Evolutionary conservation across 1,284 basidiomycete genomes (phyloP), one percentile per base, ranked within the genome.

Genomic region (Stygiomarasmius scandens): DNA sequence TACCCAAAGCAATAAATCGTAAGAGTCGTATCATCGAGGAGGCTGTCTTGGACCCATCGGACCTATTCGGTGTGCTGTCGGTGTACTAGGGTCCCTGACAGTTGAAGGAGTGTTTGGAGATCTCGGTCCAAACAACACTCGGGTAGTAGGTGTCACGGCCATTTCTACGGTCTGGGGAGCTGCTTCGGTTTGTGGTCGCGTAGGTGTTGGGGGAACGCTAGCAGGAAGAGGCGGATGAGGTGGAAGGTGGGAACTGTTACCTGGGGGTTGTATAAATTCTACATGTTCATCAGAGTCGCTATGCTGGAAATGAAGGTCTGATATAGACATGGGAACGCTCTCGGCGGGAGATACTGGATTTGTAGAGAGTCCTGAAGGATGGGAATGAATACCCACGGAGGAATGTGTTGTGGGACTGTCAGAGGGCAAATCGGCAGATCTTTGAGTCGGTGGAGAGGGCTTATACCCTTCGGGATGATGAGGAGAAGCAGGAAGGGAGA

Each of bases 311-410:
- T 84, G 77, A 52, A 87, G 78, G 43, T 89, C 87, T 1, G 85
- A 86, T 38, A 87, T 79, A n/a, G 87, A 85, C 63, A 84, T 74
- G 0, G 87, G 86, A 53, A 88, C 73, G 53, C 86, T 89, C 50
- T 89, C 85, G 0, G 85, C 85, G 20, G 86, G 87, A 10, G 87
- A 87, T 29, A 70, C 72, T 14, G 52, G 52, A 41, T 51, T 55
- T 6, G 53, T 22, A 16, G 43, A 5, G 12, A 52, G 20, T 46
- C 54, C 19, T 58, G 52, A 43, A 50, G 51, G 49, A 58, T 63
- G 55, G 46, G 43, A 46, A 47, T 41, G 27, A 23, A 49, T 34
- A 32, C 29, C 29, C 6, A 6, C 16, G 38, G 38, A 41, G 38
- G 14, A 41, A 16, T 5, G 11, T 9, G 38, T 9, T 9, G 14